These are phyloP conservation scores for Populus pruinosa DNA, from an alignment of 345 rosid genomes.

Conservation along the genomic window DNA sequence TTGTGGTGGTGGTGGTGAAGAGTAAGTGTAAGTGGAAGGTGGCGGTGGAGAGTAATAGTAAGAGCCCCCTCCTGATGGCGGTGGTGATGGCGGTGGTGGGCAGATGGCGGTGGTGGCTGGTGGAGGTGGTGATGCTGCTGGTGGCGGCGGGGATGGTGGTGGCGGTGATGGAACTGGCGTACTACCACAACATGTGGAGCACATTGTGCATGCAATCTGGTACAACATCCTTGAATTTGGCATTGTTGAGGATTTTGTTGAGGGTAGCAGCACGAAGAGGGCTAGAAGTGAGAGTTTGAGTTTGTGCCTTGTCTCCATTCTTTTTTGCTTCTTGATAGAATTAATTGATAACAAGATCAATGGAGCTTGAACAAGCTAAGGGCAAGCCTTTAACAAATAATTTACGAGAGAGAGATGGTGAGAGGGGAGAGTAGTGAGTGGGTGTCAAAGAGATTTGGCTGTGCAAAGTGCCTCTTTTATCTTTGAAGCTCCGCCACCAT, in stretches of 20 bases:
- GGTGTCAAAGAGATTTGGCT: neutral
- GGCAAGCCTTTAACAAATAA: neutral
- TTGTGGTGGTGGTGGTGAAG: constrained; percentile 50
- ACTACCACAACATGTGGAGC: constrained; percentile 53
- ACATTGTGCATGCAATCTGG: constrained; percentile 82
- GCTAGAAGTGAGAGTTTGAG: constrained; percentile 16
- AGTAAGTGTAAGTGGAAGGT: constrained; percentile 44
- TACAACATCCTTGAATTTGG: constrained; percentile 18
- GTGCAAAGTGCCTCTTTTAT: neutral
- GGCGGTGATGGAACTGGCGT: constrained; percentile 37
- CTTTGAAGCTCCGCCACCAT: constrained; percentile 12
- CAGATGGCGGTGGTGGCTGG: constrained; percentile 32
- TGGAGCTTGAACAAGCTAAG: neutral
- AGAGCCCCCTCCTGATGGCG: constrained; percentile 36
- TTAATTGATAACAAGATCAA: neutral
- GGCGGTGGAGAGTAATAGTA: constrained; percentile 69
- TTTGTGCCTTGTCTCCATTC: constrained; percentile 31
- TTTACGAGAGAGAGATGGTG: neutral
- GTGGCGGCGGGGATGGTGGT: constrained; percentile 27
- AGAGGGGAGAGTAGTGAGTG: constrained; percentile 4
- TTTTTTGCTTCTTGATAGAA: constrained; percentile 8
- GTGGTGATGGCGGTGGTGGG: constrained; percentile 71
- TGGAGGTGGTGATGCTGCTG: constrained; percentile 41
- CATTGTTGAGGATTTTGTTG: constrained; percentile 12
- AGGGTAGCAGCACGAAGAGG: constrained; percentile 17